These are phyloP conservation scores for Trichophyton simii DNA, from an alignment of 2,329 filamentous ascomycete species.

Conservation along the genomic window DNA sequence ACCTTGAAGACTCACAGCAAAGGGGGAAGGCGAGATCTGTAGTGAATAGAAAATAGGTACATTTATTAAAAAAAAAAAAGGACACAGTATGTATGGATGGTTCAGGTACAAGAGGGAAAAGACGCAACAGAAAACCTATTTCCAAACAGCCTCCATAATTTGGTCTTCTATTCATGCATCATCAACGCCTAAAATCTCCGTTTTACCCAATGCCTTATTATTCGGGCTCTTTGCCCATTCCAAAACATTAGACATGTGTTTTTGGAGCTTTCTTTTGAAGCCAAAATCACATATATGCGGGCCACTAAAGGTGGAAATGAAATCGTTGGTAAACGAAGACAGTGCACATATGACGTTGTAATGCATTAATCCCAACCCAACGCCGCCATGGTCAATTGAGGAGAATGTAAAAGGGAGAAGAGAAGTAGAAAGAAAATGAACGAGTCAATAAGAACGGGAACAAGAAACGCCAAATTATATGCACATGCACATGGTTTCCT, in stretches of 20 bases:
- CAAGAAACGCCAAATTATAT: slow-evolving; percentile 4
- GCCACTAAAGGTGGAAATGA: background rate
- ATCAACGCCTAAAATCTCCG: background rate
- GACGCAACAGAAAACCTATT: background rate
- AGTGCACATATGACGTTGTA: background rate
- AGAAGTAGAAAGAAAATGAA: no score
- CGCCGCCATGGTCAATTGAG: background rate
- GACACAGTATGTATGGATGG: background rate
- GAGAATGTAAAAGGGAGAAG: background rate
- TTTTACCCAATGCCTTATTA: background rate
- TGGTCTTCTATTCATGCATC: slow-evolving; percentile 2
- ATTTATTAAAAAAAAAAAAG: background rate
- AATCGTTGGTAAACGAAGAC: background rate
- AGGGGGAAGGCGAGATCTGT: background rate
- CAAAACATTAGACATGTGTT: background rate
- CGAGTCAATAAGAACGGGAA: background rate
- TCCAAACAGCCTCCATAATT: background rate
- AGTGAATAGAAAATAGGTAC: background rate
- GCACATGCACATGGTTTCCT: slow-evolving; percentile 4
- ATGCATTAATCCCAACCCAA: background rate
- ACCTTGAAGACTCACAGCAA: no score
- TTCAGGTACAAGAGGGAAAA: background rate
- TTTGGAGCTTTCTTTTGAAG: background rate
- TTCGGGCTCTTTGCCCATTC: background rate
- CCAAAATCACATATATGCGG: background rate